Evolutionary conservation across 139 green algal genomes (phyloP).

Genomic region (Tetraselmis striata): DNA sequence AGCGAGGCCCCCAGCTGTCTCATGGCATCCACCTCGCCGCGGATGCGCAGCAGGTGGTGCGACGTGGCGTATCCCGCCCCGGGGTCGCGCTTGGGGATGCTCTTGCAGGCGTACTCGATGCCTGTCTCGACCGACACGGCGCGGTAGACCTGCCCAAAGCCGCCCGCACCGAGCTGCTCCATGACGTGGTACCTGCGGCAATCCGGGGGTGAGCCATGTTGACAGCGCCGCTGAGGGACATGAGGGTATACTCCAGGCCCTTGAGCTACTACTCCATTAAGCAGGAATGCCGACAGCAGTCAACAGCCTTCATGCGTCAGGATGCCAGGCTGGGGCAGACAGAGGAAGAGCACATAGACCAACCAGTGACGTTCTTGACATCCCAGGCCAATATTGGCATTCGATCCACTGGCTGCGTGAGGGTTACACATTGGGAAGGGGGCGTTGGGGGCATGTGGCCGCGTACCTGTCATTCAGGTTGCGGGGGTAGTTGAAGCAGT

Average conservation of each 20-base stretch:
- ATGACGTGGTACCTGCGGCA: conserved; percentile 54
- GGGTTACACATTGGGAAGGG: too few species aligned
- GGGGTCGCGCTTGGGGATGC: conserved; percentile 68
- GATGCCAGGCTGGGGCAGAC: background rate
- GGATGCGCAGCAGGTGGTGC: conserved; percentile 86
- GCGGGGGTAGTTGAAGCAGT: background rate
- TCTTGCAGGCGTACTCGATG: conserved; percentile 71
- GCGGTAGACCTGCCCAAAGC: conserved; percentile 81
- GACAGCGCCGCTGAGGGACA: background rate
- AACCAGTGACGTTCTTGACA: too few species aligned
- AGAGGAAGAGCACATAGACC: too few species aligned
- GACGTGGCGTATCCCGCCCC: conserved; percentile 66
- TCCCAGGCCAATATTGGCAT: too few species aligned
- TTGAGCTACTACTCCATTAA: too few species aligned
- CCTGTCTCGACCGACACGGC: conserved; percentile 46
- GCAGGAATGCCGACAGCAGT: too few species aligned
- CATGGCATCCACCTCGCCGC: conserved; percentile 89
- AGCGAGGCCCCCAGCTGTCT: conserved; percentile 74
- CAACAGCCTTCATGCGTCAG: too few species aligned
- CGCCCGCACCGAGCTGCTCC: conserved; percentile 72
- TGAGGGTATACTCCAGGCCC: too few species aligned
- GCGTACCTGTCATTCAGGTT: background rate
- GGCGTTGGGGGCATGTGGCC: too few species aligned
- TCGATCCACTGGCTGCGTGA: too few species aligned
- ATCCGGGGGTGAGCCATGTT: background rate